These are phyloP conservation scores for Flueggea neowawraea DNA, from an alignment of 441 rosid species.

Conservation along the genomic window DNA sequence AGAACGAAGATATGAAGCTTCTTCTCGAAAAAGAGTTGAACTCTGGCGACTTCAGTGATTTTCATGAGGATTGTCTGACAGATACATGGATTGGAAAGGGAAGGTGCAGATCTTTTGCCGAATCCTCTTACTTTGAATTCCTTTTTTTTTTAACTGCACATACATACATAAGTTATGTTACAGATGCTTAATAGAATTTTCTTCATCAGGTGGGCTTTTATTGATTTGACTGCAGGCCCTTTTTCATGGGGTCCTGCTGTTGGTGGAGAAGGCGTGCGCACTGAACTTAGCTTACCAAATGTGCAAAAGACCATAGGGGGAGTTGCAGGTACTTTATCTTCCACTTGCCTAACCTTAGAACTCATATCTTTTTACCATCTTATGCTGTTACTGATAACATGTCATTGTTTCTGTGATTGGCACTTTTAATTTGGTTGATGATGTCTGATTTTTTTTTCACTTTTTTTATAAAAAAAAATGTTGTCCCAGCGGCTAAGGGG, in stretches of 20 bases:
- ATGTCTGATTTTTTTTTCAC: no score
- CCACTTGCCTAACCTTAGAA: background rate
- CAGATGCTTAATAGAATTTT: background rate
- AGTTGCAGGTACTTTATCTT: conserved; percentile 68
- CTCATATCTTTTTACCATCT: no score
- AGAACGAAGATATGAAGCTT: conserved; percentile 65
- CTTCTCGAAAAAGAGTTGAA: conserved; percentile 61
- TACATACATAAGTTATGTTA: no score
- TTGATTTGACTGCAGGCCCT: conserved; percentile 95
- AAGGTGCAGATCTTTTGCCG: conserved; percentile 41
- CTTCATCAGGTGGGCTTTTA: conserved; percentile 87
- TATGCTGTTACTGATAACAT: no score
- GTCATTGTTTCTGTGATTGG: no score
- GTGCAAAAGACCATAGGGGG: conserved; percentile 97
- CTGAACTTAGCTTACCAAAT: conserved; percentile 86
- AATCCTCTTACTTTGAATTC: no score
- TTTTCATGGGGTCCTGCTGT: conserved; percentile 99
- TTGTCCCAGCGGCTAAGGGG: no score
- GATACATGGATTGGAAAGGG: conserved; percentile 97
- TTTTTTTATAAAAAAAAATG: no score
- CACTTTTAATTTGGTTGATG: no score
- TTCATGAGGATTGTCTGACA: conserved; percentile 89
- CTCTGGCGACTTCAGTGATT: conserved; percentile 68
- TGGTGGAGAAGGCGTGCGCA: conserved; percentile 99
- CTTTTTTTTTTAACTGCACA: no score